Evolutionary conservation across 257 asterid genomes (phyloP).

Genomic region (Solanum chilense): DNA sequence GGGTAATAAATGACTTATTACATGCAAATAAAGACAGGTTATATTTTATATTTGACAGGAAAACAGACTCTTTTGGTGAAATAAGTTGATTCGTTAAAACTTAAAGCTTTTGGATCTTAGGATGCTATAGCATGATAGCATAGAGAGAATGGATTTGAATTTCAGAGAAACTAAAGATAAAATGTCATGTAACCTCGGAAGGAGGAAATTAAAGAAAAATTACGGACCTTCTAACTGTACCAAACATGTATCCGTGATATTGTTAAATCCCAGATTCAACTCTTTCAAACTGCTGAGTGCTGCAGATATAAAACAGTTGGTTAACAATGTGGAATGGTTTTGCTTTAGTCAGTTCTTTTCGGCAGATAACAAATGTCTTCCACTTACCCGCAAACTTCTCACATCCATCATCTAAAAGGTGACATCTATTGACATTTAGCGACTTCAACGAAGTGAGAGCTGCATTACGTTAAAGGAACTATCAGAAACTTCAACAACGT

Average conservation of each 20-base stretch:
- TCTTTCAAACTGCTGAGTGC: not conserved
- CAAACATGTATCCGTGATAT: constrained; percentile 1
- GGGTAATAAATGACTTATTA: not conserved
- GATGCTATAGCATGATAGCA: not conserved
- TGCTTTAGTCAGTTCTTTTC: not conserved
- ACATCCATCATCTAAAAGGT: not conserved
- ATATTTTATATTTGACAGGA: not conserved
- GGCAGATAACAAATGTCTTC: not conserved
- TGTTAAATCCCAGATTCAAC: constrained; percentile 3
- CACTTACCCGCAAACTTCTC: constrained; percentile 1
- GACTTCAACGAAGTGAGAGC: not conserved
- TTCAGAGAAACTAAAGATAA: not conserved
- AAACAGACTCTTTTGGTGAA: not conserved
- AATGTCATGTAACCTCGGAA: not conserved
- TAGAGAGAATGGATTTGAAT: not conserved
- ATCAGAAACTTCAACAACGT: not conserved
- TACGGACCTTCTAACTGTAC: not conserved
- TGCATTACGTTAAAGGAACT: not conserved
- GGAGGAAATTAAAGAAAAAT: not conserved
- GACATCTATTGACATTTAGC: not conserved
- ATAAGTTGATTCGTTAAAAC: not conserved
- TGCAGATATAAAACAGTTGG: not conserved
- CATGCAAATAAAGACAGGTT: not conserved
- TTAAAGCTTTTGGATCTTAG: not conserved
- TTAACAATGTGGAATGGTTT: not conserved